A percentile compares a stretch with the other conserved stretches of the same genome.
phyloP scores from a whole-genome alignment of 345 rosid species.

The Eucalyptus caleyi region DNA sequence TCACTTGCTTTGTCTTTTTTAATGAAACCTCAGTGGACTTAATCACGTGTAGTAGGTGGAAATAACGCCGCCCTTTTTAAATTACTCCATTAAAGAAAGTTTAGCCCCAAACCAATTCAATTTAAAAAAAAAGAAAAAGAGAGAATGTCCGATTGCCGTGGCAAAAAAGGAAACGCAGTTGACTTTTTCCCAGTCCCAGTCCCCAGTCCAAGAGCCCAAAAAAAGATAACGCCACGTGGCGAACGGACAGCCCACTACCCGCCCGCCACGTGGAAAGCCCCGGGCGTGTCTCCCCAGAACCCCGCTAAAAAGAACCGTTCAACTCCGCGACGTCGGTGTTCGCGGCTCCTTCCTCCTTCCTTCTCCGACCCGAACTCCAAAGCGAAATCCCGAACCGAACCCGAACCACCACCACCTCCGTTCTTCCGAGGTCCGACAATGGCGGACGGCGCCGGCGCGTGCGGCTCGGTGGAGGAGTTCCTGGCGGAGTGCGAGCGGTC shows the following conservation, averaged over 20 bases:
- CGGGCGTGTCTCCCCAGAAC: background rate
- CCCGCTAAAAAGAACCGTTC: background rate
- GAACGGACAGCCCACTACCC: no score
- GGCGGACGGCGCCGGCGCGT: background rate
- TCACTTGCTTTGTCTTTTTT: no score
- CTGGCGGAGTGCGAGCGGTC: slow-evolving; percentile 63
- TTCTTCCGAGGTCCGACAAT: background rate
- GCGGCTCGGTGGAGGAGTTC: slow-evolving; percentile 41
- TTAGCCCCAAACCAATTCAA: background rate
- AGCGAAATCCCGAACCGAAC: background rate
- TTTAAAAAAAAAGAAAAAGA: background rate
- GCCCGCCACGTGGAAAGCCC: background rate
- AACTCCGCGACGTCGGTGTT: background rate
- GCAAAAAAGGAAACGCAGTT: background rate
- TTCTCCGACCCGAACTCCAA: background rate
- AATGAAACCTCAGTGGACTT: no score
- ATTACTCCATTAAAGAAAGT: background rate
- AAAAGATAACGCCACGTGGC: background rate
- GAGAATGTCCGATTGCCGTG: background rate
- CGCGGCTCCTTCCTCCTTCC: background rate
- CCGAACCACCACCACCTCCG: background rate
- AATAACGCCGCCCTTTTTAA: background rate
- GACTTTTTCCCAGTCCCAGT: background rate
- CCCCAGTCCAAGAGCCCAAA: background rate
- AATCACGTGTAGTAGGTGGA: background rate